Conservation (phyloP, 2,329 filamentous ascomycete genomes). For the Trichoderma sp. region DNA sequence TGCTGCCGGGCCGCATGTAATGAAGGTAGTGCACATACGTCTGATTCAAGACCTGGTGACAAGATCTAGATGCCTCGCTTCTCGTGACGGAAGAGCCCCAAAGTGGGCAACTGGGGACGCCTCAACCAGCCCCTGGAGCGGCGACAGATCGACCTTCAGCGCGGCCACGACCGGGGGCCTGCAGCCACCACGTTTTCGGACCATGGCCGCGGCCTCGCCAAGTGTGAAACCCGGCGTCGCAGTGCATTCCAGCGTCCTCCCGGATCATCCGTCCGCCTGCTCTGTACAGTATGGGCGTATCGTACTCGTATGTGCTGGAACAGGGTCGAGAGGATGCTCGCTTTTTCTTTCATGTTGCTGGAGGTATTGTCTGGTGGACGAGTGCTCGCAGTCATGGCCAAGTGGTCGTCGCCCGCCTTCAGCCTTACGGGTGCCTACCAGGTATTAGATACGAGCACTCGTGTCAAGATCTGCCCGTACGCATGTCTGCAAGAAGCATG, state of each 20-base stretch:
- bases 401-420: neutral
- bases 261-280: constrained; percentile 3
- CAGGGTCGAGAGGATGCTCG: neutral
- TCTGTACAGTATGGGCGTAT: neutral
- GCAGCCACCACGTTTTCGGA: constrained; percentile 28
- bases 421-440: constrained; percentile 5
- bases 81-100: neutral
- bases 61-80: constrained; percentile 4
- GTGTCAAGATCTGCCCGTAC: neutral
- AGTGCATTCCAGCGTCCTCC: constrained; percentile 15
- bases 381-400: neutral
- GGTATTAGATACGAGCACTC: too few species aligned
- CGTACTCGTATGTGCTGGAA: neutral
- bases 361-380: neutral
- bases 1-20: too few species aligned
- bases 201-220: constrained; percentile 22
- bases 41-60: too few species aligned
- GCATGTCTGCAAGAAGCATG: neutral
- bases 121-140: constrained; percentile 1
- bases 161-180: constrained; percentile 15
- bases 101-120: constrained; percentile 1
- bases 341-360: too few species aligned
- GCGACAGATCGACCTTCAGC: constrained; percentile 4
- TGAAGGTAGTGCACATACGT: too few species aligned
- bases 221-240: constrained; percentile 10